Conservation (phyloP, 768 basidiomycete genomes). For the Phylloporus scabripes region DNA sequence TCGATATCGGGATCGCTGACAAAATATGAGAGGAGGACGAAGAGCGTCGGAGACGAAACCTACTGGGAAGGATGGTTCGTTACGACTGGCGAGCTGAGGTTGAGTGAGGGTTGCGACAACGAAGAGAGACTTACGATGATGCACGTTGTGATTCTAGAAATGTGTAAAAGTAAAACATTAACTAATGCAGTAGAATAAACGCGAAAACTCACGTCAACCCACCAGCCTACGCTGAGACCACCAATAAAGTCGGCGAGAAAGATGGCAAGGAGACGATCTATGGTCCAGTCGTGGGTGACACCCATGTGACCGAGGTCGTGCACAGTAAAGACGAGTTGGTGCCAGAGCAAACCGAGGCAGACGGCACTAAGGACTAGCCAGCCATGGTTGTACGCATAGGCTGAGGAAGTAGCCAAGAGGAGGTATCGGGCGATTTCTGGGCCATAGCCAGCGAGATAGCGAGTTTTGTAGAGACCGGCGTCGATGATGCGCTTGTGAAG, state of each 20-base stretch:
- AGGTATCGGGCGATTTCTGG: conserved; percentile 80
- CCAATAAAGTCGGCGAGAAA: conserved; percentile 82
- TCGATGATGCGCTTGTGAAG: conserved; percentile 70
- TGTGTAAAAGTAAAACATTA: conserved; percentile 2
- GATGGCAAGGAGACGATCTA: conserved; percentile 76
- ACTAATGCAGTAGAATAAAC: neutral
- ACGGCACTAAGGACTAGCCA: conserved; percentile 75
- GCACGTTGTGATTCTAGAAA: conserved; percentile 84
- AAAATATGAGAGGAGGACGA: conserved; percentile 6
- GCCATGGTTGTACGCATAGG: conserved; percentile 51
- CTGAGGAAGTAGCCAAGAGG: conserved; percentile 54
- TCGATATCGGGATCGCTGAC: conserved; percentile 77
- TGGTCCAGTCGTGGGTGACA: conserved; percentile 80
- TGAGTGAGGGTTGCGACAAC: neutral
- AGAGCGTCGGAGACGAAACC: conserved; percentile 20
- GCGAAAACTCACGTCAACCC: conserved; percentile 81
- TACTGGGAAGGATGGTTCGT: conserved; percentile 98
- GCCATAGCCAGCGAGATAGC: conserved; percentile 82
- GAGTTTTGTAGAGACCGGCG: conserved; percentile 83
- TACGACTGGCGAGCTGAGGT: conserved; percentile 54
- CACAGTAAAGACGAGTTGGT: conserved; percentile 86
- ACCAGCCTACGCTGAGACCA: conserved; percentile 95
- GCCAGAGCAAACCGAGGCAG: conserved; percentile 87
- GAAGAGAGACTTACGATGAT: conserved; percentile 67
- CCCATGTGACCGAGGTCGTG: conserved; percentile 97